Base-by-base conservation (phyloP, 169 alveolate species). In the Amoebophrya sp. region DNA sequence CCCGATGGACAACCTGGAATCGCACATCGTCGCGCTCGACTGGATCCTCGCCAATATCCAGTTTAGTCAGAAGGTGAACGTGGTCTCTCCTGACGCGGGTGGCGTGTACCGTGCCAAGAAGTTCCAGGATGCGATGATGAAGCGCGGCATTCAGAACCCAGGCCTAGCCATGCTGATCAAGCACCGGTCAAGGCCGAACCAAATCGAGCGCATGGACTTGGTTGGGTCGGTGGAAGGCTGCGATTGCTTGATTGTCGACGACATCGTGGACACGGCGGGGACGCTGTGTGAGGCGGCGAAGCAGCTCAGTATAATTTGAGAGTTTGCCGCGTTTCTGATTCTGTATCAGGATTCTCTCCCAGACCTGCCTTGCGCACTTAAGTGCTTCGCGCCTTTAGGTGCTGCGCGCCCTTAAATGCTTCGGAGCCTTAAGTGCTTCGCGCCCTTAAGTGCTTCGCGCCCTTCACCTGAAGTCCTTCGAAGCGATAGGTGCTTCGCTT, bases 241-340 rank as follows among this genome's bases (percentile, higher is more conserved):
- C 66, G 98, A 97, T 91, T 97, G 97, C 35, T 97, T 98, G 77
- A 97, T 98, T 29, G 98, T 98, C 7, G 99, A 98, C 94, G 99
- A 98, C 93, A 98, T 98, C 98, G 97, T 98, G 32, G 99, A 98
- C 91, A 98, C 99, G 0, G 99, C 99, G 40, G 99, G 99, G 47
- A 98, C 99, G 25, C 94, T 98, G n/a, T 97, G 99, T 92, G 97
- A 98, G 91, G 99, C 99, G 38, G 99, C 99, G 0, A 95, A 96
- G 91, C 97, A 95, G 41, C 93, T 98, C 29, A 96, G 97, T 93
- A 95, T 94, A n/a, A n/a, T n/a, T n/a, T n/a, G n/a, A n/a, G n/a
- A n/a, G n/a, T n/a, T n/a, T n/a, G n/a, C n/a, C n/a, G n/a, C n/a
- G n/a, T n/a, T n/a, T n/a, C n/a, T n/a, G n/a, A n/a, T n/a, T n/a